These are phyloP conservation scores for Cryphonectria carpinicola DNA, from an alignment of 2,329 filamentous ascomycete species.

Conservation along the genomic window DNA sequence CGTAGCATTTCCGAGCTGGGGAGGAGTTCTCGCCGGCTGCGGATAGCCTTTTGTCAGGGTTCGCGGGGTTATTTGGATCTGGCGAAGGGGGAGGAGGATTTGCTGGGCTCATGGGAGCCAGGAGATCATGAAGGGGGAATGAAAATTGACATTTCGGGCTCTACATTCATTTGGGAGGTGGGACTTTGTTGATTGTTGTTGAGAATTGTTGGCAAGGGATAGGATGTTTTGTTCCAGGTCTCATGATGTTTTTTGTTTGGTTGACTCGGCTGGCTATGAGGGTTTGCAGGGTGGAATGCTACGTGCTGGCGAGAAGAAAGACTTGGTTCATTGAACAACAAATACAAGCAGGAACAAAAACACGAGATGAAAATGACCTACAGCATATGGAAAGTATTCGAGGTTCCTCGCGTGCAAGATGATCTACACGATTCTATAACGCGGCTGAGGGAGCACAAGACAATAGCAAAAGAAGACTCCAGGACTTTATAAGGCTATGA, in stretches of 20 bases:
- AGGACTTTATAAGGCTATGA: not conserved
- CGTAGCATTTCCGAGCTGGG: slow-evolving; percentile 12
- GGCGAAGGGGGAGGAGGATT: not conserved
- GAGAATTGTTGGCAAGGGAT: not conserved
- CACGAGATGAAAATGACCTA: not conserved
- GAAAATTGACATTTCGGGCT: not conserved
- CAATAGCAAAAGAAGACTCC: not conserved
- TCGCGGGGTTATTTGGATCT: slow-evolving; percentile 9
- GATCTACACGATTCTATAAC: not conserved
- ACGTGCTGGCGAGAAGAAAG: not conserved
- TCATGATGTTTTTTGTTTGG: not conserved
- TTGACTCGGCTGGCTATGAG: not conserved
- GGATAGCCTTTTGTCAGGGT: slow-evolving; percentile 5
- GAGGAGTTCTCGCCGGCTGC: slow-evolving; percentile 1
- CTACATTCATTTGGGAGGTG: not conserved
- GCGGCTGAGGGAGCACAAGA: not conserved
- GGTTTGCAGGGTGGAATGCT: not conserved
- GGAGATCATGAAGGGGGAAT: not conserved
- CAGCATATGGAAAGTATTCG: not conserved
- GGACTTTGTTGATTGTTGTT: not conserved
- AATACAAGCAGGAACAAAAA: not conserved
- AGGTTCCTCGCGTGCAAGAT: not conserved
- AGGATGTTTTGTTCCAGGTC: not conserved
- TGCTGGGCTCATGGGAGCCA: not conserved
- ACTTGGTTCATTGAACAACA: not conserved